phyloP scores from a whole-genome alignment of 78 protist species.

The Dictyostelium brefeldianum region DNA sequence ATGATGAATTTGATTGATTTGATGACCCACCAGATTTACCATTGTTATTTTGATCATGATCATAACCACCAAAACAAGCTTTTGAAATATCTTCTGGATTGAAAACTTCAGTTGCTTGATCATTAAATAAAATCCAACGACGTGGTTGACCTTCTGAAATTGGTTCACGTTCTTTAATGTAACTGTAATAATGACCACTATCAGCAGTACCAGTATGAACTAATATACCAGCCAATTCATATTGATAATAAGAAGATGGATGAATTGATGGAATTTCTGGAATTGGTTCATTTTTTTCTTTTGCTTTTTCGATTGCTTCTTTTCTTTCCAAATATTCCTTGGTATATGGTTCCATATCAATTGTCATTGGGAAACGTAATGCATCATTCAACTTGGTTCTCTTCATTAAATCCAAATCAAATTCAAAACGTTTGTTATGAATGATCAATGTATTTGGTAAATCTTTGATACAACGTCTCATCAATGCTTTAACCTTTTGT shows the following conservation, averaged over 20 bases:
- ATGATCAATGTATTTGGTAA: conserved; percentile 88
- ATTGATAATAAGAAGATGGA: conserved; percentile 62
- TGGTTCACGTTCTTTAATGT: conserved; percentile 77
- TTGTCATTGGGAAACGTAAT: conserved; percentile 79
- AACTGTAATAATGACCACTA: conserved; percentile 90
- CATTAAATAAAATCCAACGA: conserved; percentile 86
- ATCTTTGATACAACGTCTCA: conserved; percentile 83
- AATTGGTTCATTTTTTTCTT: conserved; percentile 21
- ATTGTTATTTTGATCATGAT: conserved; percentile 50
- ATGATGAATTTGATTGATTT: too few species aligned
- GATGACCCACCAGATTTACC: not conserved
- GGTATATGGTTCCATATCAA: conserved; percentile 87
- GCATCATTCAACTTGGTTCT: conserved; percentile 84
- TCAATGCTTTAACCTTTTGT: conserved; percentile 76
- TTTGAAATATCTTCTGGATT: conserved; percentile 80
- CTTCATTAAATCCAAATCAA: conserved; percentile 87
- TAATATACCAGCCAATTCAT: conserved; percentile 88
- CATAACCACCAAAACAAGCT: conserved; percentile 85
- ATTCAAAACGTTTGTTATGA: conserved; percentile 93
- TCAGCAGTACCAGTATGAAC: conserved; percentile 91
- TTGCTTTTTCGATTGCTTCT: conserved; percentile 59
- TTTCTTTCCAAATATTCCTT: conserved; percentile 73
- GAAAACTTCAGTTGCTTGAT: conserved; percentile 77
- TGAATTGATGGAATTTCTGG: conserved; percentile 4
- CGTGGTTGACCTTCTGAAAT: conserved; percentile 38